Evolutionary conservation across 1,139 yeast genomes (phyloP).

Genomic region (Lodderomyces pseudojiufengensis): DNA sequence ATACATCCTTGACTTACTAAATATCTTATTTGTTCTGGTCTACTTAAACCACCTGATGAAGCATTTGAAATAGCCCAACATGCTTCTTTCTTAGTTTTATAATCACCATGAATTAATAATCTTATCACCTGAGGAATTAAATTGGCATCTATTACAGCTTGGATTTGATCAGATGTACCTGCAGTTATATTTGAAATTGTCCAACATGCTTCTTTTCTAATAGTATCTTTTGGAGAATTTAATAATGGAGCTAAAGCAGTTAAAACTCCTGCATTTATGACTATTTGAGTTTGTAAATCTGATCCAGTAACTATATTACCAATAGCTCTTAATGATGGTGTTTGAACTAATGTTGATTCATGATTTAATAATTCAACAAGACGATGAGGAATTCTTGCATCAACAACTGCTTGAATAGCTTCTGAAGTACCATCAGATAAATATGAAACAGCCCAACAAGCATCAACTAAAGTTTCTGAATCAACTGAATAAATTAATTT

Average conservation of each 20-base stretch:
- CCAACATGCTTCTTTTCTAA: constrained; percentile 98
- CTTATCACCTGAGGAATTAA: constrained; percentile 89
- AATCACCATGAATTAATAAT: constrained; percentile 78
- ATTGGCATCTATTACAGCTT: constrained; percentile 93
- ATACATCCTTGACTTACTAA: constrained; percentile 94
- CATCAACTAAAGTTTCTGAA: constrained; percentile 91
- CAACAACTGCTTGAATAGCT: constrained; percentile 95
- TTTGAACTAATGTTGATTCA: constrained; percentile 83
- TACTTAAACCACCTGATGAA: constrained; percentile 87
- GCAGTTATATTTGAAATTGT: constrained; percentile 97
- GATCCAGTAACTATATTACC: constrained; percentile 98
- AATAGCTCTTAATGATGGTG: constrained; percentile 95
- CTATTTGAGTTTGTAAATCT: constrained; percentile 92
- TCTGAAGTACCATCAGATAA: constrained; percentile 89
- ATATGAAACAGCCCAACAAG: constrained; percentile 98
- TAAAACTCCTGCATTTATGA: constrained; percentile 89
- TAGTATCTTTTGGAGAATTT: constrained; percentile 82
- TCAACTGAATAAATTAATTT: constrained; percentile 87
- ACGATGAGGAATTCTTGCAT: constrained; percentile 92
- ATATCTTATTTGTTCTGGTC: constrained; percentile 91
- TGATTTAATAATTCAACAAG: constrained; percentile 85
- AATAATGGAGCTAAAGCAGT: constrained; percentile 79
- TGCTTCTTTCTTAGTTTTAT: constrained; percentile 95
- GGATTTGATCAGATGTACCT: constrained; percentile 92
- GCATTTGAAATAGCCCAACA: constrained; percentile 99